Percentiles rank a stretch among this genome's conserved stretches.
Conservation (phyloP, 306 rosid genomes). For the Prinsepia uniflora region DNA sequence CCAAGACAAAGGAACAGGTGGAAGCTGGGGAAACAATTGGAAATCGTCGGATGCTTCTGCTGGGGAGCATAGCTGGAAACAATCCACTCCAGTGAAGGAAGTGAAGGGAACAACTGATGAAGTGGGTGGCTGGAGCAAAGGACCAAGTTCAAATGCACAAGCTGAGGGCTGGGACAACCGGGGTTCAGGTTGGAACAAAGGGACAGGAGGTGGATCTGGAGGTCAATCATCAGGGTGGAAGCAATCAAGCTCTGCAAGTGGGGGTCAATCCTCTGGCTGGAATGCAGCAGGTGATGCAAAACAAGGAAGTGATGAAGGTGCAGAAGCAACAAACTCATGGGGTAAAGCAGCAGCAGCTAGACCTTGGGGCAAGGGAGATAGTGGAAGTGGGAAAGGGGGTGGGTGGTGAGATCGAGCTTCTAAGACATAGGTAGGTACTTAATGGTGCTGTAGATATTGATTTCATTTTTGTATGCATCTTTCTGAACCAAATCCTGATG, state of each 20-base stretch:
- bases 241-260: constrained; percentile 5
- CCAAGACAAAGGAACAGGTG: background rate
- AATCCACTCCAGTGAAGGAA: background rate
- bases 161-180: constrained; percentile 17
- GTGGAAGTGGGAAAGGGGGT: background rate
- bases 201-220: constrained; percentile 5
- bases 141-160: constrained; percentile 20
- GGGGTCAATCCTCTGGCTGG: background rate
- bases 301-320: constrained; percentile 11
- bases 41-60: constrained; percentile 30
- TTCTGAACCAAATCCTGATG: too few species aligned
- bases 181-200: constrained; percentile 21
- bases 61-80: background rate
- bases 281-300: constrained; percentile 23
- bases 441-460: too few species aligned
- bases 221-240: constrained; percentile 37
- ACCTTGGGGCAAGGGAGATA: constrained; percentile 40
- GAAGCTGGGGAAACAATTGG: constrained; percentile 20
- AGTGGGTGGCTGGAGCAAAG: constrained; percentile 3
- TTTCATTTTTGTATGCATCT: too few species aligned
- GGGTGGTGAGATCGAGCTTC: background rate
- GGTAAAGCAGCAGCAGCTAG: constrained; percentile 33
- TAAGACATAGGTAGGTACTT: too few species aligned
- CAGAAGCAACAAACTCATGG: constrained; percentile 11
- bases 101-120: background rate